Evolutionary conservation across 208 protist genomes (phyloP), one percentile per base, ranked within the genome.

Genomic region (Acanthamoeba polyphaga): DNA sequence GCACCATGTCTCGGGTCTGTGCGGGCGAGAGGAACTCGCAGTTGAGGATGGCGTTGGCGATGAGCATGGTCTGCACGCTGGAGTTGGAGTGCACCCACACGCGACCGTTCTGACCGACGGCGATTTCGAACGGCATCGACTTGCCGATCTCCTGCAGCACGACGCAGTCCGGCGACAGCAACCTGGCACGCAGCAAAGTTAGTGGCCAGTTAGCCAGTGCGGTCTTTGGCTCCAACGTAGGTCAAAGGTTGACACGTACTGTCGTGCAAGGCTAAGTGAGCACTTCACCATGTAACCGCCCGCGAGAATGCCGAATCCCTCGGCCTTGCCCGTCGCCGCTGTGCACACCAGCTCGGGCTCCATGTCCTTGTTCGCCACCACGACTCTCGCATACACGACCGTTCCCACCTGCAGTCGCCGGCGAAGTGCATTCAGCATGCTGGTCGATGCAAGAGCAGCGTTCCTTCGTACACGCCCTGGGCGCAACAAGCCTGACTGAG

Each of bases 311-410:
- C 98, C 98, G 72, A 98, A 98, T 17, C 97, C 96, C 29, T 97
- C 96, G 43, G 97, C 82, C 84, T 97, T 95, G 64, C 76, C 70
- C 22, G 46, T 96, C 24, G 88, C 92, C 43, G 91, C 95, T 1
- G 97, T 76, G 85, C 98, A 98, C 13, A 94, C 95, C 6, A 98
- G 24, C 88, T 98, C 97, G 13, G 98, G 97, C 74, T 98, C 97
- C 97, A 98, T 98, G 89, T 98, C 97, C 80, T 95, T 95, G 94
- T 98, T 96, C 12, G 98, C 98, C 3, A 98, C 58, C 10, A 93
- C 91, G 43, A 98, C 94, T 27, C 97, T 74, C 8, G 80, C 95
- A 85, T 98, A 98, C 27, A 98, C 97, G 49, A 98, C 27, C 17
- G 95, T 80, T 22, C 97, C 97, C 27, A 96, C 93, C 80, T 97